Conservation (phyloP, 306 rosid species). For the Prunus padus region DNA sequence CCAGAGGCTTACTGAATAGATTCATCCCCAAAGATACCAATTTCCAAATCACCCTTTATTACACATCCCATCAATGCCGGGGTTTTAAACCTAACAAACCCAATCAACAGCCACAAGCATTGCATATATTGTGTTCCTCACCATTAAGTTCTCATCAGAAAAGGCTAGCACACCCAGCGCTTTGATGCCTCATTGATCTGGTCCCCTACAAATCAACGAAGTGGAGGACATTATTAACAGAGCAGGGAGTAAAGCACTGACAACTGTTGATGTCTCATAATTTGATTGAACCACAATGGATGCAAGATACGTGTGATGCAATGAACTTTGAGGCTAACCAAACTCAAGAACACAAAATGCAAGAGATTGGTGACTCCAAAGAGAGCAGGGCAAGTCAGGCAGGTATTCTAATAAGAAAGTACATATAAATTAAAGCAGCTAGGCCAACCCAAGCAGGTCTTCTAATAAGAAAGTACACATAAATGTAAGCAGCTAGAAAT, state of each 20-base stretch:
- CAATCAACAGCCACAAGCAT: neutral
- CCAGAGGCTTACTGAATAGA: neutral
- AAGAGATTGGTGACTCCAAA: neutral
- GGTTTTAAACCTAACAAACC: neutral
- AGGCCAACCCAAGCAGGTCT: neutral
- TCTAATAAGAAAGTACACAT: neutral
- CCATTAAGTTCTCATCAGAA: neutral
- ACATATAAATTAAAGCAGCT: neutral
- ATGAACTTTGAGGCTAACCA: neutral
- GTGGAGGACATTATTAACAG: neutral
- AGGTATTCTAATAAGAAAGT: neutral
- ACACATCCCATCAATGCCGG: neutral
- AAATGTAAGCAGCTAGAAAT: neutral
- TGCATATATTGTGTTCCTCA: neutral
- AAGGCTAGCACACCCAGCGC: neutral
- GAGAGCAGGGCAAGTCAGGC: neutral
- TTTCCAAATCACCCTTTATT: neutral
- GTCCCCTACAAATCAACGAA: neutral
- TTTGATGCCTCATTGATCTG: neutral
- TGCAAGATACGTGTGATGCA: neutral
- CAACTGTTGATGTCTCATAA: neutral
- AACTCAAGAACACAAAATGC: neutral
- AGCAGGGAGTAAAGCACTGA: neutral
- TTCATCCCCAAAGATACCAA: neutral
- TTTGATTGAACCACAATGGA: neutral